Base-by-base conservation (phyloP, 257 asterid species). In the Misopates orontium region DNA sequence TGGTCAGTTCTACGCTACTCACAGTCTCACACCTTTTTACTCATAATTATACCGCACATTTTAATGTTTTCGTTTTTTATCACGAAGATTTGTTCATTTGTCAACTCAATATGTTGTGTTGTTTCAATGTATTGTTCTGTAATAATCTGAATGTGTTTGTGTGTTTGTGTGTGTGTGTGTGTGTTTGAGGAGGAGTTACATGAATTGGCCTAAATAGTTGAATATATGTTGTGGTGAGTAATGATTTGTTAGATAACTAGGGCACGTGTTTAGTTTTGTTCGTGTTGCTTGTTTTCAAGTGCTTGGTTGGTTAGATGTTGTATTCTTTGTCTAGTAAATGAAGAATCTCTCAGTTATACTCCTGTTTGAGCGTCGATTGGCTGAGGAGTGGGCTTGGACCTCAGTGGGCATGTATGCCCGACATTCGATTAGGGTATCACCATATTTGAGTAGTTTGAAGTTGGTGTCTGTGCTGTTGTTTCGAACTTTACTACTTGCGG, bases 1-100 rank as follows among this genome's bases (percentile, higher is more conserved):
- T 86, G 91, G 95, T 90, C 79, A 49, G 23, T 25, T n/a, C n/a
- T n/a, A n/a, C n/a, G n/a, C n/a, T n/a, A 36, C 8, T 4, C 10
- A n/a, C n/a, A n/a, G 4, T 36, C 42, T 36, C 42, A 3, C 8
- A 3, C 1, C 8, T 36, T 4, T 36, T 36, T 36, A 10, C 8
- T 36, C 42, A 36, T 36, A 3, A 3, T 9, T 36, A 28, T n/a
- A 28, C 36, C 36, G 4, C 7, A 28, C 36, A 28, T 3, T n/a
- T n/a, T n/a, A n/a, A n/a, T n/a, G n/a, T n/a, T n/a, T n/a, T n/a
- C n/a, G n/a, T n/a, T 20, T 60, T 23, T 25, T 68, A 23, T 40
- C n/a, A n/a, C n/a, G n/a, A n/a, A n/a, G n/a, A n/a, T n/a, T n/a
- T n/a, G n/a, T n/a, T n/a, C n/a, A n/a, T n/a, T n/a, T n/a, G n/a